phyloP scores from a whole-genome alignment of 75 land plant genomes.

The Cryptomeria japonica region DNA sequence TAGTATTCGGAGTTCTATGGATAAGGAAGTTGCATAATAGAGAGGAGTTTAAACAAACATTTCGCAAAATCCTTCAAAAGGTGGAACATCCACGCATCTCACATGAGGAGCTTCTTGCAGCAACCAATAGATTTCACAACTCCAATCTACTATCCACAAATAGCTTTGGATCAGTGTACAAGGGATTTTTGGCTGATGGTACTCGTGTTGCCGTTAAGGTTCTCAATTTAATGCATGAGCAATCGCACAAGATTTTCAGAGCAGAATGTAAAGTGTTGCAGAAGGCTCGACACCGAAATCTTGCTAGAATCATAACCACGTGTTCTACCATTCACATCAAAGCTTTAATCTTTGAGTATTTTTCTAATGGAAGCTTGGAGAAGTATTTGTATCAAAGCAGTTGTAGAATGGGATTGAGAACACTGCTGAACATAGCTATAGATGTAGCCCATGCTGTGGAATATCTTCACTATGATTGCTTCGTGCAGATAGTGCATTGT shows the following conservation, averaged over 20 bases:
- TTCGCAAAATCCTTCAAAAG: not conserved
- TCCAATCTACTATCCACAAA: not conserved
- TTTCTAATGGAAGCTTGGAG: conserved; percentile 19
- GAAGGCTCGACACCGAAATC: conserved; percentile 35
- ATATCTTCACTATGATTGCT: conserved; percentile 10
- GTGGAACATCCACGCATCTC: not conserved
- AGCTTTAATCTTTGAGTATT: conserved; percentile 18
- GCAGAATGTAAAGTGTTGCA: conserved; percentile 30
- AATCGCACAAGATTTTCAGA: conserved; percentile 23
- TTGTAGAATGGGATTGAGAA: not conserved
- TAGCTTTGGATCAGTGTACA: conserved; percentile 14
- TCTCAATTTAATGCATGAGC: conserved; percentile 10
- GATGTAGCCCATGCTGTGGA: conserved; percentile 16
- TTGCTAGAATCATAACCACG: conserved; percentile 21
- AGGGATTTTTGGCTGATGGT: conserved; percentile 11
- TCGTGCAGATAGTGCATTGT: no score
- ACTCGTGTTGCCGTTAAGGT: conserved; percentile 26
- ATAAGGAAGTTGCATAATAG: not conserved
- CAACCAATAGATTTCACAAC: conserved; percentile 10
- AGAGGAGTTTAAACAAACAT: not conserved
- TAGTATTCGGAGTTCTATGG: not conserved
- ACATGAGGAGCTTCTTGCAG: not conserved
- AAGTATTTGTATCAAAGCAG: not conserved
- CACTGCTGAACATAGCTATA: not conserved
- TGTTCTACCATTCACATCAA: conserved; percentile 12